These are phyloP conservation scores for Salinomyces thailandicus DNA, from an alignment of 2,329 filamentous ascomycete species.

Conservation along the genomic window DNA sequence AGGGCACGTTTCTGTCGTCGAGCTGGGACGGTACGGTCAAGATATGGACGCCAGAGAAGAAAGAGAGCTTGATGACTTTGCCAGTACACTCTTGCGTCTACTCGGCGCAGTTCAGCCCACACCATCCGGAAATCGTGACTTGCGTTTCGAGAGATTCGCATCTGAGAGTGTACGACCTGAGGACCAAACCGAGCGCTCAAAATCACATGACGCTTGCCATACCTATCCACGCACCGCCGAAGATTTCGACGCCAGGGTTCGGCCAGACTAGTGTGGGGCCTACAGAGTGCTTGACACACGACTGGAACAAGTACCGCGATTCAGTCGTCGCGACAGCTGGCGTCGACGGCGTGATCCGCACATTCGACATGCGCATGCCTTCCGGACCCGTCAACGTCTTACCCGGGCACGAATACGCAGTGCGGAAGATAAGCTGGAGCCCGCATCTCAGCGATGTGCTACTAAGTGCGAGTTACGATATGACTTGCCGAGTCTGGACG, in stretches of 20 bases:
- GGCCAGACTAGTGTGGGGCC: slow-evolving; percentile 44
- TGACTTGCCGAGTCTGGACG: slow-evolving; percentile 91
- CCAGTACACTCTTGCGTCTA: slow-evolving; percentile 93
- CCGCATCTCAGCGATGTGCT: slow-evolving; percentile 85
- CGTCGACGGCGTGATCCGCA: slow-evolving; percentile 77
- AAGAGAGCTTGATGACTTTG: slow-evolving; percentile 64
- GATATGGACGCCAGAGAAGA: slow-evolving; percentile 72
- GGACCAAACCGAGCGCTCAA: slow-evolving; percentile 71
- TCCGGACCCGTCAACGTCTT: slow-evolving; percentile 64
- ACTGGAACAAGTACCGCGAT: slow-evolving; percentile 97
- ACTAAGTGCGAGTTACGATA: slow-evolving; percentile 88
- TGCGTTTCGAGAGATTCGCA: slow-evolving; percentile 83
- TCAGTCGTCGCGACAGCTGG: slow-evolving; percentile 77
- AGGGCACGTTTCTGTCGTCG: slow-evolving; percentile 80
- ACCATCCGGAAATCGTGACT: slow-evolving; percentile 74
- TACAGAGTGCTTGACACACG: slow-evolving; percentile 80
- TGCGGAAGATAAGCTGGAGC: slow-evolving; percentile 78
- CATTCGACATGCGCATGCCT: slow-evolving; percentile 79
- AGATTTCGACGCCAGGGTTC: slow-evolving; percentile 37
- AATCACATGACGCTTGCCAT: slow-evolving; percentile 80
- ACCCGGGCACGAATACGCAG: slow-evolving; percentile 81
- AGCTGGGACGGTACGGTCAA: slow-evolving; percentile 97
- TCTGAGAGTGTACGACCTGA: slow-evolving; percentile 81
- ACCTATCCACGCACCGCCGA: slow-evolving; percentile 64
- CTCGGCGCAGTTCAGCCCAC: slow-evolving; percentile 79